Percentiles rank a stretch among this genome's conserved stretches.
phyloP scores from a whole-genome alignment of 495 filamentous ascomycete genomes.

The Oidiodendron maius region DNA sequence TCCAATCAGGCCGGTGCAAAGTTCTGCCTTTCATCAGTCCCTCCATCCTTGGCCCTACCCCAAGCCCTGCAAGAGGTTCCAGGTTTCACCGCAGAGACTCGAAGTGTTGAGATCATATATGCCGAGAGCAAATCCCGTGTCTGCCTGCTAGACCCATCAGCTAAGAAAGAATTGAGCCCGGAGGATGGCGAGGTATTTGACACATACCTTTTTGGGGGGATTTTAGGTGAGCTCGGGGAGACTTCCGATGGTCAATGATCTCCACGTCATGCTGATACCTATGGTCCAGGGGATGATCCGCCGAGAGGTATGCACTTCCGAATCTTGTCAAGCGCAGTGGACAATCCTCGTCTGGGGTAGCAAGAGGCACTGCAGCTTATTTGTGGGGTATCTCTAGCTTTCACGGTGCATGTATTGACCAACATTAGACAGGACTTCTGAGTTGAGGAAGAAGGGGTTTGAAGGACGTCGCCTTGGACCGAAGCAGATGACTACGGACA shows the following conservation, averaged over 20 bases:
- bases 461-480: constrained; percentile 82
- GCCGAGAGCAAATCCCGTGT: constrained; percentile 59
- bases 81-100: constrained; percentile 59
- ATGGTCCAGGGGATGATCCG: constrained; percentile 75
- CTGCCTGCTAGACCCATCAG: constrained; percentile 85
- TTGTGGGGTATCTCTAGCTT: neutral
- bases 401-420: neutral
- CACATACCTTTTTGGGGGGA: constrained; percentile 91
- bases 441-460: constrained; percentile 89
- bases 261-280: constrained; percentile 6
- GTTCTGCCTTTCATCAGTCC: constrained; percentile 84
- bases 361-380: no score
- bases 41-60: constrained; percentile 60
- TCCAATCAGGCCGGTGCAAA: constrained; percentile 57
- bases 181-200: constrained; percentile 80
- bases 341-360: neutral
- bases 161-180: constrained; percentile 70
- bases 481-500: constrained; percentile 98
- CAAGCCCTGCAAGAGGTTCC: constrained; percentile 49
- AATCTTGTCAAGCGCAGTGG: neutral
- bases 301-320: constrained; percentile 62
- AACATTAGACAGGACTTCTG: constrained; percentile 76
- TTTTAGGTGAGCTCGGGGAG: constrained; percentile 66
- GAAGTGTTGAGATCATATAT: constrained; percentile 75
- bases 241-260: no score